phyloP scores from a whole-genome alignment of 176 grass and related monocot species.

The Phyllostachys edulis region DNA sequence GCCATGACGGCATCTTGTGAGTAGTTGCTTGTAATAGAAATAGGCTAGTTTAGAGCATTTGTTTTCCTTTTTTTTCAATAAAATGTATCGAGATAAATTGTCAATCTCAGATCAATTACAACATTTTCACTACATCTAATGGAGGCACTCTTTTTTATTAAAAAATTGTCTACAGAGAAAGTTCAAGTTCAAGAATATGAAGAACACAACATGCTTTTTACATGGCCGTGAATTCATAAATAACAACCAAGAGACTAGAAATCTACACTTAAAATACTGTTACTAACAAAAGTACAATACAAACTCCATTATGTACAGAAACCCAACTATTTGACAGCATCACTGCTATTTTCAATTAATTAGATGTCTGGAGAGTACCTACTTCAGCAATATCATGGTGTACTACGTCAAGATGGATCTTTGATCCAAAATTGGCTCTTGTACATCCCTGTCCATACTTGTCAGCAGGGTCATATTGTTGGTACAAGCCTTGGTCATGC shows the following conservation, averaged over 20 bases:
- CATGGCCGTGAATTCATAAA: neutral
- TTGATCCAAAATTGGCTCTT: constrained; percentile 19
- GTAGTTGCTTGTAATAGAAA: constrained; percentile 36
- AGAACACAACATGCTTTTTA: neutral
- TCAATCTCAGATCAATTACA: neutral
- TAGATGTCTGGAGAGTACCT: neutral
- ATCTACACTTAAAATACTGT: neutral
- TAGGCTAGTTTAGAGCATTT: constrained; percentile 15
- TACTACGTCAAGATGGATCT: constrained; percentile 14
- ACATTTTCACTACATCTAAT: neutral
- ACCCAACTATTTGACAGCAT: constrained; percentile 1
- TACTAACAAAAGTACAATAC: neutral
- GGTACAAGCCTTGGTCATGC: constrained; percentile 44
- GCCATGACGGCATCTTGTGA: constrained; percentile 30
- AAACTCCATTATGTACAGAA: neutral
- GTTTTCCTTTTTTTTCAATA: neutral
- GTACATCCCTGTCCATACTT: neutral
- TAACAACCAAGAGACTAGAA: constrained; percentile 8
- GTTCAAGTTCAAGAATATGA: constrained; percentile 9
- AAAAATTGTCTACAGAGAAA: neutral
- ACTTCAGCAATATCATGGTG: constrained; percentile 9
- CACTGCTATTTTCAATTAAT: constrained; percentile 15
- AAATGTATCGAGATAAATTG: neutral
- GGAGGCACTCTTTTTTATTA: neutral
- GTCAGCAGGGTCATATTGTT: constrained; percentile 27